Percentiles rank a stretch among this genome's conserved stretches.
These are phyloP conservation scores for Pseudotsuga menziesii DNA, from an alignment of 75 land plant species.

Conservation along the genomic window DNA sequence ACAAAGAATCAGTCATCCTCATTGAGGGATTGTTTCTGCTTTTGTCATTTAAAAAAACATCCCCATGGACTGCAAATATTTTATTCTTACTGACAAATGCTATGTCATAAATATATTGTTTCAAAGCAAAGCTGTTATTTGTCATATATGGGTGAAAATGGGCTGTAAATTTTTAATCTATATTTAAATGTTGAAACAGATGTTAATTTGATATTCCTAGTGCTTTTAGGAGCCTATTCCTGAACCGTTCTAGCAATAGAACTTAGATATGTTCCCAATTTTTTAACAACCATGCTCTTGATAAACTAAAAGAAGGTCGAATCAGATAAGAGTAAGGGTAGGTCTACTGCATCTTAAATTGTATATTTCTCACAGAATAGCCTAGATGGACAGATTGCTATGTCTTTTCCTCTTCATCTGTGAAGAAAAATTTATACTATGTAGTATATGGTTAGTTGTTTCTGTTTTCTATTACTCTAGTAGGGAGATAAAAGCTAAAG, in stretches of 20 bases:
- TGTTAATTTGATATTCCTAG: not conserved
- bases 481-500: not conserved
- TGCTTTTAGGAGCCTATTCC: not conserved
- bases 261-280: not conserved
- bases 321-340: not conserved
- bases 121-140: too few species aligned
- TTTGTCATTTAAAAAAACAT: too few species aligned
- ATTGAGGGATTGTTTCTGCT: too few species aligned
- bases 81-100: too few species aligned
- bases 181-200: not conserved
- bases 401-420: not conserved
- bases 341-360: not conserved
- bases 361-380: not conserved
- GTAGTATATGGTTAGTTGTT: not conserved
- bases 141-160: not conserved
- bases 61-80: too few species aligned
- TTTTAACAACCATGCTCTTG: not conserved
- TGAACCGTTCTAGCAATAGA: not conserved
- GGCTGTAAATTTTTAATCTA: not conserved
- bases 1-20: too few species aligned
- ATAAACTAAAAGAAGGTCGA: not conserved
- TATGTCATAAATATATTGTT: too few species aligned
- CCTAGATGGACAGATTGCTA: not conserved
- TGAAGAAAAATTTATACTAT: not conserved
- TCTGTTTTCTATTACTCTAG: not conserved